Percentiles rank a stretch among this genome's conserved stretches.
Conservation (phyloP, 306 rosid species). For the Citrullus mucosospermus region DNA sequence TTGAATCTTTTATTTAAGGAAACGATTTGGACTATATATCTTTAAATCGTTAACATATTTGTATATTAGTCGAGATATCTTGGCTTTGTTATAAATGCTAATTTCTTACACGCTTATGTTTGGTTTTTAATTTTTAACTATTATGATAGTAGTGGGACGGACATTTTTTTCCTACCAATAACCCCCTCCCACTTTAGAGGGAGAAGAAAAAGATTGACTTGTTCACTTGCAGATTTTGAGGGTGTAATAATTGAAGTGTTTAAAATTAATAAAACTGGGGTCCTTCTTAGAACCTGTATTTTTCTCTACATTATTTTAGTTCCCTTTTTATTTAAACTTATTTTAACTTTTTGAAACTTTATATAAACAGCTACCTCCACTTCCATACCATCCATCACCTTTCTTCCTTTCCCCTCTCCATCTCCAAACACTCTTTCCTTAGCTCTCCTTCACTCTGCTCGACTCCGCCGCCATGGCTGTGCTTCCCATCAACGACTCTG, state of each 20-base stretch:
- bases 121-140: too few relatives aligned
- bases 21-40: too few relatives aligned
- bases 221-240: not conserved
- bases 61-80: too few relatives aligned
- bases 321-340: not conserved
- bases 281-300: not conserved
- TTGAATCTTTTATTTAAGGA: too few relatives aligned
- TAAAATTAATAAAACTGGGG: not conserved
- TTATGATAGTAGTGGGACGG: too few relatives aligned
- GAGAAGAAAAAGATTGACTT: too few relatives aligned
- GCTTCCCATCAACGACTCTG: conserved; percentile 8
- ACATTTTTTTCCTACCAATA: too few relatives aligned
- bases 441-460: not conserved
- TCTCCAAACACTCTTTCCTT: too few relatives aligned
- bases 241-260: not conserved
- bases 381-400: not conserved
- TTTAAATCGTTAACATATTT: too few relatives aligned
- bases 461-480: not conserved
- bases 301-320: not conserved
- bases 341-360: not conserved
- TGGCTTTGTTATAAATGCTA: too few relatives aligned
- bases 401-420: not conserved
- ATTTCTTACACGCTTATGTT: too few relatives aligned
- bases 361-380: not conserved
- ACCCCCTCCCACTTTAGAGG: too few relatives aligned